A percentile compares a stretch with the other conserved stretches of the same genome.
phyloP scores from a whole-genome alignment of 768 basidiomycete genomes.

The Flagelloscypha sp. region DNA sequence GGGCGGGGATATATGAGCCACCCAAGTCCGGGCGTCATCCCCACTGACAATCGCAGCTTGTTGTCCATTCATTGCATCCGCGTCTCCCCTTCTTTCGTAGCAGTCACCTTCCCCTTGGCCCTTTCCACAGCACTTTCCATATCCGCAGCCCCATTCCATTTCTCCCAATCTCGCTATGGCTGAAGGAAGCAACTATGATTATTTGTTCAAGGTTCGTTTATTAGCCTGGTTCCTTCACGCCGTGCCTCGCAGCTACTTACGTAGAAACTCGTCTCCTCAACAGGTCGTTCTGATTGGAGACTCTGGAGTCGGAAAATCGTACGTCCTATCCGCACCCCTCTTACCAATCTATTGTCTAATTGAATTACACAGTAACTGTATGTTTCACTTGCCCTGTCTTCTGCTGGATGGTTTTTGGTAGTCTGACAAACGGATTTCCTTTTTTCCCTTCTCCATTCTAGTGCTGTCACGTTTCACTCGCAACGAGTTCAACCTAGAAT shows the following conservation, averaged over 20 bases:
- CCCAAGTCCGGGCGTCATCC: not conserved
- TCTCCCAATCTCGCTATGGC: conserved; percentile 45
- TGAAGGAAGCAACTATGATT: conserved; percentile 95
- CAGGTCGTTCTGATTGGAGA: conserved; percentile 99
- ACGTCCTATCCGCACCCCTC: conserved; percentile 31
- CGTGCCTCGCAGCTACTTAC: not conserved
- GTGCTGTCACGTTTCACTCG: conserved; percentile 99
- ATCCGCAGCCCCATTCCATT: conserved; percentile 1
- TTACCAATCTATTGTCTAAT: conserved; percentile 2
- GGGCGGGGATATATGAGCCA: not conserved
- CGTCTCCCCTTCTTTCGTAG: conserved; percentile 12
- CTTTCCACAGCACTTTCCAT: no score
- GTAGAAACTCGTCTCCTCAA: conserved; percentile 5
- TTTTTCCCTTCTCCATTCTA: conserved; percentile 22
- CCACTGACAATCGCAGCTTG: conserved; percentile 1
- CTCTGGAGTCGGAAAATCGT: conserved; percentile 99
- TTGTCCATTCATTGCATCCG: conserved; percentile 11
- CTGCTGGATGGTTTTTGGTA: no score
- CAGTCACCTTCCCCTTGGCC: conserved; percentile 3
- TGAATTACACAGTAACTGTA: conserved; percentile 23
- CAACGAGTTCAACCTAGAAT: conserved; percentile 98
- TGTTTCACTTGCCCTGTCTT: conserved; percentile 5
- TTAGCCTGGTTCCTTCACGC: not conserved
- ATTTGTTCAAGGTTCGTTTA: conserved; percentile 85
- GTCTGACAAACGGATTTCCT: conserved; percentile 6